Percentiles rank a stretch among this genome's conserved stretches.
phyloP scores from a whole-genome alignment of 2,329 filamentous ascomycete genomes.

The Calonectria pteridis region DNA sequence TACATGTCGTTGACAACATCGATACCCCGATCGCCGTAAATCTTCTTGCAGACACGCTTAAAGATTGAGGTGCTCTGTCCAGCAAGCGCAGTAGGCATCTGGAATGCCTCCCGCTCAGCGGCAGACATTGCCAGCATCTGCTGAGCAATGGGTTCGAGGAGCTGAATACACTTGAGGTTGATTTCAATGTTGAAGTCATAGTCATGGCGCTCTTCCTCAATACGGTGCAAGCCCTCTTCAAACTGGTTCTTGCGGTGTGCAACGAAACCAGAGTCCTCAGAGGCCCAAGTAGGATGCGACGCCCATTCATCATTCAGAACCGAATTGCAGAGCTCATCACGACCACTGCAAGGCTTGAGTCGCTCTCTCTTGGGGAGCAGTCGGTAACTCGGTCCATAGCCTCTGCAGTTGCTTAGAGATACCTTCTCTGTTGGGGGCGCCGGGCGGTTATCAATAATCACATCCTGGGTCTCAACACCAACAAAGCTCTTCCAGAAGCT shows the following conservation, averaged over 20 bases:
- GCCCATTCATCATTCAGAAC: slow-evolving; percentile 99
- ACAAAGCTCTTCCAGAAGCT: slow-evolving; percentile 89
- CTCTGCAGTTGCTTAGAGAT: slow-evolving; percentile 94
- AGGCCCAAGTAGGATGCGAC: slow-evolving; percentile 98
- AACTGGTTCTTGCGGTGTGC: slow-evolving; percentile 97
- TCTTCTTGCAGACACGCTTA: slow-evolving; percentile 96
- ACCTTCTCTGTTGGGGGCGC: slow-evolving; percentile 83
- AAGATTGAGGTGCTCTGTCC: slow-evolving; percentile 97
- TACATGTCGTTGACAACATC: slow-evolving; percentile 92
- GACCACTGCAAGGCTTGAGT: slow-evolving; percentile 90
- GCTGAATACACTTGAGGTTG: slow-evolving; percentile 93
- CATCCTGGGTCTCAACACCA: slow-evolving; percentile 80
- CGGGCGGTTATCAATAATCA: slow-evolving; percentile 82
- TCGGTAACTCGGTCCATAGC: slow-evolving; percentile 95
- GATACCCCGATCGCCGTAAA: slow-evolving; percentile 90
- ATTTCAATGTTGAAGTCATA: slow-evolving; percentile 99
- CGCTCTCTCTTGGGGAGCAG: slow-evolving; percentile 91
- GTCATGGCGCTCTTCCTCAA: slow-evolving; percentile 98
- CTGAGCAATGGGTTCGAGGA: slow-evolving; percentile 93
- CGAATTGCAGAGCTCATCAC: slow-evolving; percentile 92
- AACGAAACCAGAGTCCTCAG: slow-evolving; percentile 97
- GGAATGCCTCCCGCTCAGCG: slow-evolving; percentile 78
- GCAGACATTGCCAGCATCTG: slow-evolving; percentile 86
- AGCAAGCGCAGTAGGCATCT: slow-evolving; percentile 85
- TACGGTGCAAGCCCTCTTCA: slow-evolving; percentile 93